Base-by-base conservation (phyloP, 2,329 filamentous ascomycete species). In the Onygenales sp. region DNA sequence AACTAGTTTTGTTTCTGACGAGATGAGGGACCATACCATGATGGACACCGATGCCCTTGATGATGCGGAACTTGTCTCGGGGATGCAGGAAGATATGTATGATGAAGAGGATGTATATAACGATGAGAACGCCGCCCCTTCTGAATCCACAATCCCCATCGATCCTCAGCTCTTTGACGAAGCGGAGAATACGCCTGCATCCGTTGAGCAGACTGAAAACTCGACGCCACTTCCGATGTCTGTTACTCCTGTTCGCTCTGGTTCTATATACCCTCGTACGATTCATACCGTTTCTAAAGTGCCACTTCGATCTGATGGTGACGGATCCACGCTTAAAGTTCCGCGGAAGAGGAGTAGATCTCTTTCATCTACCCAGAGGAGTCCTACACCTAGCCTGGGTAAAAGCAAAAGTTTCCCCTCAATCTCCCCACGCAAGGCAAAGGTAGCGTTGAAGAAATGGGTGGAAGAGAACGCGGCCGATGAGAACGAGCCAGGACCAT, bases 201-300 rank as follows among this genome's bases (percentile, higher is more conserved):
- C 71, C 1, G 14, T 36, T 13, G 37, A 40, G 65, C 67, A 2
- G 32, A 42, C 31, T 27, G 45, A 68, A 42, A 51, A 56, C 5
- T 49, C 54, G 3, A 13, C 56, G 9, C 54, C 52, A 31, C 44
- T 60, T 49, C 58, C 63, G 34, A 60, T 63, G 34, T 80, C 80
- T 1, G 70, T 75, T 6, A 87, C 84, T 1, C 84, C 84, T 0
- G 70, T 77, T 49, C 77, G 80, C 45, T 56, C 59, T 6, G 62
- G 63, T 13, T 68, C 71, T 0, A 62, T 75, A n/a, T 70, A 67
- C n/a, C 74, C 76, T 52, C 74, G 74, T 43, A 72, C 77, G n/a
- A 80, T 85, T 57, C 81, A 87, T 66, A 91, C 87, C 0, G 83
- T 87, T 0, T 87, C 85, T 31, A 91, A 90, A 69, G 82, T 91